Evolutionary conservation across 2,329 filamentous ascomycete species (phyloP).

Genomic region (Dendrostoma leiphaemia): DNA sequence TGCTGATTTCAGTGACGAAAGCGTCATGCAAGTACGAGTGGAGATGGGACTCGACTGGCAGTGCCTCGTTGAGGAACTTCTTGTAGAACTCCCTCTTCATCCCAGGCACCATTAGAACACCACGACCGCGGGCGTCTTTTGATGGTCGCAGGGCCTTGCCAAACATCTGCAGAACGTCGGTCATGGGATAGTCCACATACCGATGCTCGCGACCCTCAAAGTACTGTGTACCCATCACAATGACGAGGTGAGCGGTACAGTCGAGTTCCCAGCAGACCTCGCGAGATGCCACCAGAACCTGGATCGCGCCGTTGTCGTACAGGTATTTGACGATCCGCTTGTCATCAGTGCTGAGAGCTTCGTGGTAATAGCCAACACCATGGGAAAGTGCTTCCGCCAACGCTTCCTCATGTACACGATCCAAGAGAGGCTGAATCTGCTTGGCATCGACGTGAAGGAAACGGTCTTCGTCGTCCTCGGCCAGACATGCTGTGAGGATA

Average conservation of each 20-base stretch:
- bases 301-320: conserved; percentile 84
- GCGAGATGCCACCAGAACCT: conserved; percentile 72
- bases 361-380: conserved; percentile 95
- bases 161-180: conserved; percentile 96
- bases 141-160: conserved; percentile 82
- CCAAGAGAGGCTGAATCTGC: conserved; percentile 78
- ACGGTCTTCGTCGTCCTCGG: conserved; percentile 88
- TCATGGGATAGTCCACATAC: conserved; percentile 93
- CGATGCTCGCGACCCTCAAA: conserved; percentile 96
- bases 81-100: conserved; percentile 98
- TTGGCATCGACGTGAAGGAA: conserved; percentile 84
- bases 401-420: conserved; percentile 80
- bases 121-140: conserved; percentile 77
- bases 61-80: conserved; percentile 94
- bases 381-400: conserved; percentile 88
- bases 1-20: conserved; percentile 96
- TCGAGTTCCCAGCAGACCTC: conserved; percentile 97
- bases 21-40: conserved; percentile 91
- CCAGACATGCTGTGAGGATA: conserved; percentile 79
- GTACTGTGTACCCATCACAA: conserved; percentile 97
- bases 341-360: conserved; percentile 83
- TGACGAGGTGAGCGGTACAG: conserved; percentile 81
- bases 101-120: conserved; percentile 93
- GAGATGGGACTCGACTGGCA: conserved; percentile 92
- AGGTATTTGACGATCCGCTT: conserved; percentile 93